Conservation (phyloP, 164 flowering plant genomes). For the Platanus orientalis region DNA sequence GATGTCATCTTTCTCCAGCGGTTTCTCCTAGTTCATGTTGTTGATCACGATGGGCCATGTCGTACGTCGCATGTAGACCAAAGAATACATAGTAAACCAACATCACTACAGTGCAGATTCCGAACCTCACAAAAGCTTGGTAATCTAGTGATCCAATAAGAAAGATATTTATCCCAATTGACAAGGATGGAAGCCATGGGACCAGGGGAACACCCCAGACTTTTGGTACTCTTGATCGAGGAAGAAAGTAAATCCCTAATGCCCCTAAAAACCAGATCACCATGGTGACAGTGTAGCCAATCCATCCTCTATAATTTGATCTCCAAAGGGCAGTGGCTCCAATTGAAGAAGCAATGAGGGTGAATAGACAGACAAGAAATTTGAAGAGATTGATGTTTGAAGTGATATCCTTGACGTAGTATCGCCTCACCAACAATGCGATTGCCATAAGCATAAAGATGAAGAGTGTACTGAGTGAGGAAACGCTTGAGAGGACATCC, state of each 20-base stretch:
- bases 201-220: slow-evolving; percentile 82
- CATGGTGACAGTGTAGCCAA: slow-evolving; percentile 41
- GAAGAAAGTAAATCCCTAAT: slow-evolving; percentile 43
- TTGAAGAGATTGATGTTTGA: slow-evolving; percentile 29
- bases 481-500: slow-evolving; percentile 65
- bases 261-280: slow-evolving; percentile 59
- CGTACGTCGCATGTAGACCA: slow-evolving; percentile 85
- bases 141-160: slow-evolving; percentile 78
- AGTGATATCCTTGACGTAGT: slow-evolving; percentile 48
- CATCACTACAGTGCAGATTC: slow-evolving; percentile 63
- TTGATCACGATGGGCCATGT: slow-evolving; percentile 47
- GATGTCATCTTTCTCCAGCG: too few relatives aligned
- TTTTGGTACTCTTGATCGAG: slow-evolving; percentile 46
- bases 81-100: slow-evolving; percentile 60
- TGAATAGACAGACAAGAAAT: slow-evolving; percentile 30
- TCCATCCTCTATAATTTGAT: slow-evolving; percentile 39
- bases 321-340: slow-evolving; percentile 43
- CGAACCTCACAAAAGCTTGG: slow-evolving; percentile 59
- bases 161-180: slow-evolving; percentile 67
- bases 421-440: slow-evolving; percentile 72
- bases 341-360: slow-evolving; percentile 49
- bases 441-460: slow-evolving; percentile 80
- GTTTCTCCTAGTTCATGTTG: slow-evolving; percentile 15
- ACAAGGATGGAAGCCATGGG: slow-evolving; percentile 82
- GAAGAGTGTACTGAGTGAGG: slow-evolving; percentile 66